These are phyloP conservation scores for Scutellaria baicalensis DNA, from an alignment of 257 asterid genomes.

Conservation along the genomic window DNA sequence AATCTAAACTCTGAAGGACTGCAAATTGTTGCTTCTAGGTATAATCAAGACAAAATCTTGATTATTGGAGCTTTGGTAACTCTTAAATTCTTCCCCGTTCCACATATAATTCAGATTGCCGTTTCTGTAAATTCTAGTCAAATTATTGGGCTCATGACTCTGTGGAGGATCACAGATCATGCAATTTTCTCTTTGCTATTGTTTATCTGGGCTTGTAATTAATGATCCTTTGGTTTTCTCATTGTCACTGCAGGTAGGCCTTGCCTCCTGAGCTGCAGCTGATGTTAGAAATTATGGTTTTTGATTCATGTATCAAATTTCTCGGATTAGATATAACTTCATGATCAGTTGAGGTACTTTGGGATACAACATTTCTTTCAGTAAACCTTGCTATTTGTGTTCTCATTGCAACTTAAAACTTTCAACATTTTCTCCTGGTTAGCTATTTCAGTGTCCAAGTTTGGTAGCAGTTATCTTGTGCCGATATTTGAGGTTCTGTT, in stretches of 20 bases:
- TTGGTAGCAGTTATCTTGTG: neutral
- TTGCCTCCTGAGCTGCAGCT: neutral
- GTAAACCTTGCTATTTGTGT: neutral
- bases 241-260: constrained; percentile 13
- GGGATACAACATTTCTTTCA: neutral
- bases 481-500: neutral
- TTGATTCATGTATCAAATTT: neutral
- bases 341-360: neutral
- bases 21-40: neutral
- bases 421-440: constrained; percentile 8
- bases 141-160: neutral
- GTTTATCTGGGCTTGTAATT: neutral
- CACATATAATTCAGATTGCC: neutral
- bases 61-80: neutral
- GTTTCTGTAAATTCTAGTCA: neutral
- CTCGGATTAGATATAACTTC: neutral
- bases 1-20: neutral
- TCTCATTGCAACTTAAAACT: neutral
- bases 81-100: neutral
- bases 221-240: neutral
- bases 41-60: constrained; percentile 8
- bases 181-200: neutral
- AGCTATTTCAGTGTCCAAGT: neutral
- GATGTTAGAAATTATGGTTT: neutral
- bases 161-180: neutral